phyloP scores from a whole-genome alignment of 768 basidiomycete species.

The Sporobolomyces phaffii region DNA sequence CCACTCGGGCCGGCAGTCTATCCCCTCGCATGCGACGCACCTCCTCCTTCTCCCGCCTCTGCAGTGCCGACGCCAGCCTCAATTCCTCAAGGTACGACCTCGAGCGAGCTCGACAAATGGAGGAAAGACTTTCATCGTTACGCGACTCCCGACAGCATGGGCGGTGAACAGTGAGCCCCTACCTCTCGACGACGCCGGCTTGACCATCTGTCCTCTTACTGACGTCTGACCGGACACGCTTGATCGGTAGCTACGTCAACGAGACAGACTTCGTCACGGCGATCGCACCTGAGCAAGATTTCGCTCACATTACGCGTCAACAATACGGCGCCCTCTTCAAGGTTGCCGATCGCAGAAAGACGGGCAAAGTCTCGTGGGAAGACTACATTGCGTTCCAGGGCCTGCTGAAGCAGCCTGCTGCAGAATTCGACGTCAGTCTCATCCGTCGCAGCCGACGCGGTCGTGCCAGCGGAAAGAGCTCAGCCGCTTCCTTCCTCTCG shows the following conservation, averaged over 20 bases:
- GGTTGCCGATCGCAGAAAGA: conserved; percentile 71
- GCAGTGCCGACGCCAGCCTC: conserved; percentile 1
- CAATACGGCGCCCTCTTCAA: conserved; percentile 87
- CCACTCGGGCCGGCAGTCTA: background rate
- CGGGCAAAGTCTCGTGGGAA: conserved; percentile 80
- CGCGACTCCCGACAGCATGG: conserved; percentile 28
- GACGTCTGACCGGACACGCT: too few species aligned
- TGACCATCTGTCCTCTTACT: too few species aligned
- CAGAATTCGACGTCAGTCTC: conserved; percentile 58
- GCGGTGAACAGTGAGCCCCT: conserved; percentile 25
- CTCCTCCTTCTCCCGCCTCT: background rate
- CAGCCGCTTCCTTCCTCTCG: background rate
- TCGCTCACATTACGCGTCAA: conserved; percentile 74
- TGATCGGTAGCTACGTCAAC: conserved; percentile 61
- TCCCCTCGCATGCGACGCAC: conserved; percentile 7
- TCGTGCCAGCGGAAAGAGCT: too few species aligned
- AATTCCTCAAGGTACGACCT: conserved; percentile 2
- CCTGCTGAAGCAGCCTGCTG: conserved; percentile 83
- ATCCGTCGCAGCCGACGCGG: background rate
- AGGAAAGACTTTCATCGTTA: conserved; percentile 30
- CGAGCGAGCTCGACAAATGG: conserved; percentile 25
- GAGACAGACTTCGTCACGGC: conserved; percentile 86
- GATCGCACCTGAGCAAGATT: conserved; percentile 79
- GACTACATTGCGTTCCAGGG: conserved; percentile 96
- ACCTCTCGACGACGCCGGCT: too few species aligned